Percentiles rank a stretch among this genome's conserved stretches.
These are phyloP conservation scores for Mortierella hygrophila DNA, from an alignment of 192 early-diverging fungal genomes.

Conservation along the genomic window DNA sequence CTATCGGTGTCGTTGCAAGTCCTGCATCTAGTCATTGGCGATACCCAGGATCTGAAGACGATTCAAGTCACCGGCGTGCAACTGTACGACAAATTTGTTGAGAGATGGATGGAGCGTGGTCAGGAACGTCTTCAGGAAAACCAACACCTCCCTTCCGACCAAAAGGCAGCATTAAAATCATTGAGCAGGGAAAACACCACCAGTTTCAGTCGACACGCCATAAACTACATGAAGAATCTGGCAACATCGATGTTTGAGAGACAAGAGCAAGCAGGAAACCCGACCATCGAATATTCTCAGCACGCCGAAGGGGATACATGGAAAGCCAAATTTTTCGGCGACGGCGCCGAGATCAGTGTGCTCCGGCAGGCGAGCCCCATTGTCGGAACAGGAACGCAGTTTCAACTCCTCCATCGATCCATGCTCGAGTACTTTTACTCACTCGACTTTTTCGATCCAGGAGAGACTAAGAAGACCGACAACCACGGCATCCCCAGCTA, in stretches of 20 bases:
- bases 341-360: neutral
- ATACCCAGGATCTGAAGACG: neutral
- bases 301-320: neutral
- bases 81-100: neutral
- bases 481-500: neutral
- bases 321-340: neutral
- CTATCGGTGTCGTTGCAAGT: neutral
- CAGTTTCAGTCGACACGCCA: neutral
- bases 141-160: neutral
- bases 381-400: neutral
- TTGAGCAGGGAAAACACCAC: neutral
- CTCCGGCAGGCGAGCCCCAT: neutral
- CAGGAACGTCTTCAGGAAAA: neutral
- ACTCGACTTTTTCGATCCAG: neutral
- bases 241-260: neutral
- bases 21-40: neutral
- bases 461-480: neutral
- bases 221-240: neutral
- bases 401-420: neutral
- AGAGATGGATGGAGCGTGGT: neutral
- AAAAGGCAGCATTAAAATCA: neutral
- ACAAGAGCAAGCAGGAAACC: neutral
- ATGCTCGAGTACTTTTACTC: constrained; percentile 3
- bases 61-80: neutral
- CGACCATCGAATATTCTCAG: neutral